A percentile compares a stretch with the other conserved stretches of the same genome.
Evolutionary conservation across 2,329 filamentous ascomycete species (phyloP).

Genomic region (Penicillium sp.): DNA sequence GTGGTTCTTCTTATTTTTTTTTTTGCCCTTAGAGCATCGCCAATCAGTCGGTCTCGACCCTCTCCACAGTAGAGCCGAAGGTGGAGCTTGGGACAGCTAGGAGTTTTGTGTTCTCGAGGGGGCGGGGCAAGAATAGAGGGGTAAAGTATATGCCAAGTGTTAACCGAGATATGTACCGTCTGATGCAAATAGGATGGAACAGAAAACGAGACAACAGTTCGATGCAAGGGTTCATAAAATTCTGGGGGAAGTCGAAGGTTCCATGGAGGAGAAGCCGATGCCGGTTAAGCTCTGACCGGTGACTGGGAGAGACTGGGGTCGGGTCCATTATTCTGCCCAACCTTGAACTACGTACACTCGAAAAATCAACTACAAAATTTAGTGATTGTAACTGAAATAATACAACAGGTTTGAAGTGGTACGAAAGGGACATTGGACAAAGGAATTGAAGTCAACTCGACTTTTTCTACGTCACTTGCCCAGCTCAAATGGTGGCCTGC

Average conservation of each 20-base stretch:
- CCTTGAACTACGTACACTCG: not conserved
- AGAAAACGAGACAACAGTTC: not conserved
- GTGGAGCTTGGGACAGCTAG: slow-evolving; percentile 22
- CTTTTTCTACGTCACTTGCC: too few species aligned
- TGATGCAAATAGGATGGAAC: not conserved
- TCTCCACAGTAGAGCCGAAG: slow-evolving; percentile 27
- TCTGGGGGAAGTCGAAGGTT: not conserved
- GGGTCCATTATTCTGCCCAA: not conserved
- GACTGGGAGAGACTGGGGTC: not conserved
- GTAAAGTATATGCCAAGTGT: not conserved
- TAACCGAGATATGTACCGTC: not conserved
- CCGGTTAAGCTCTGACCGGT: not conserved
- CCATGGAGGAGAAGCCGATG: not conserved
- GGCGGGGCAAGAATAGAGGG: slow-evolving; percentile 10
- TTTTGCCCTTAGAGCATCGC: slow-evolving; percentile 18
- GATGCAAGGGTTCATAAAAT: not conserved
- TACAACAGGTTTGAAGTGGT: too few species aligned
- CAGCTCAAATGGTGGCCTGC: too few species aligned
- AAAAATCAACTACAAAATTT: too few species aligned
- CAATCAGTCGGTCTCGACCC: slow-evolving; percentile 26
- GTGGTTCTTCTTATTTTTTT: slow-evolving; percentile 18
- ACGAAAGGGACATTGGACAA: too few species aligned
- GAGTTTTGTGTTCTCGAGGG: slow-evolving; percentile 21
- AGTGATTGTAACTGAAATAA: too few species aligned
- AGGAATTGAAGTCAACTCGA: too few species aligned